Evolutionary conservation across 2,329 filamentous ascomycete genomes (phyloP).

Genomic region (Phyllosticta paracitricarpa): DNA sequence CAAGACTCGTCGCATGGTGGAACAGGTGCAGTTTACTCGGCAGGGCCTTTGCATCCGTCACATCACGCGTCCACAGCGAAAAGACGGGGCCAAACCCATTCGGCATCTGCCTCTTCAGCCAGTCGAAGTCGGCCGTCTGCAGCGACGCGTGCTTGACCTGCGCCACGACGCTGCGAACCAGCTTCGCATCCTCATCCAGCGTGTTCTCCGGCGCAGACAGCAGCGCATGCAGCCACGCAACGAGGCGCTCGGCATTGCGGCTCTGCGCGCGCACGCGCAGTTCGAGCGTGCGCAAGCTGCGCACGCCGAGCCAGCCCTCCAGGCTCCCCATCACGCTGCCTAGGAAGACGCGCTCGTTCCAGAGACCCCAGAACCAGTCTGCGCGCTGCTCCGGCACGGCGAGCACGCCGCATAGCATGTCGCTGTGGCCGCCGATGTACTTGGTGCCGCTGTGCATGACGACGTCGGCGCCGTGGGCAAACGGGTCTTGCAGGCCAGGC

Average conservation of each 20-base stretch:
- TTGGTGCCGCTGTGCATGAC: slow-evolving; percentile 93
- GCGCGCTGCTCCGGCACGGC: slow-evolving; percentile 37
- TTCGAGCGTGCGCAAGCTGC: slow-evolving; percentile 77
- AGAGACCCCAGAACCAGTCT: slow-evolving; percentile 40
- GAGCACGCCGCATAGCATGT: slow-evolving; percentile 82
- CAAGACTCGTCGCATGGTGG: slow-evolving; percentile 88
- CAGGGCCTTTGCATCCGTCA: slow-evolving; percentile 53
- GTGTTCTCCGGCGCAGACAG: slow-evolving; percentile 18
- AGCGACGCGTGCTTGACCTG: slow-evolving; percentile 60
- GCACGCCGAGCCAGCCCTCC: slow-evolving; percentile 84
- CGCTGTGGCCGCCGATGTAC: slow-evolving; percentile 91
- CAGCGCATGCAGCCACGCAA: slow-evolving; percentile 56
- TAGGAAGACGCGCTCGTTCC: slow-evolving; percentile 61
- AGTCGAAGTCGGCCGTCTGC: slow-evolving; percentile 53
- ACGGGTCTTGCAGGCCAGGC: slow-evolving; percentile 79
- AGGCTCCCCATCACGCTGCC: slow-evolving; percentile 80
- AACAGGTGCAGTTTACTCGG: slow-evolving; percentile 75
- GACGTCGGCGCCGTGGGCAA: slow-evolving; percentile 68
- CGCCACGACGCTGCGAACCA: slow-evolving; percentile 39
- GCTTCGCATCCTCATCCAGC: not conserved
- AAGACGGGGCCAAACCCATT: slow-evolving; percentile 86
- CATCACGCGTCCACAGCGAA: slow-evolving; percentile 54
- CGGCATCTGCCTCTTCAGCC: slow-evolving; percentile 84
- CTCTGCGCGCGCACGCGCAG: slow-evolving; percentile 72
- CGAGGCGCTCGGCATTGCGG: slow-evolving; percentile 57